These are phyloP conservation scores for Cladosporium sp. DNA, from an alignment of 2,329 filamentous ascomycete species.

Conservation along the genomic window DNA sequence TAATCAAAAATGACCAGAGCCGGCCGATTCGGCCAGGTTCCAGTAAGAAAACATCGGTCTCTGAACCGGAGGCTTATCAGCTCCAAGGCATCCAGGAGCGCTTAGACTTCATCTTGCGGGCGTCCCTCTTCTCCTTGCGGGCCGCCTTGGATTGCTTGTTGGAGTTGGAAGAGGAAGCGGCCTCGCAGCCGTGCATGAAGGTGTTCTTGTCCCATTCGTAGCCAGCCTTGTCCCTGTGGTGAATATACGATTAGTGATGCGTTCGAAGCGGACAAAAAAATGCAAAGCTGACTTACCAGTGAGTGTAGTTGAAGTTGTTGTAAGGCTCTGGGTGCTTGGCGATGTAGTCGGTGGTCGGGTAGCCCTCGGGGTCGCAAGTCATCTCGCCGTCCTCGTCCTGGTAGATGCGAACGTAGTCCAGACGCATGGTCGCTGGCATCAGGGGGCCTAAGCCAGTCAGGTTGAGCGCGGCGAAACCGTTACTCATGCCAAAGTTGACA, in stretches of 20 bases:
- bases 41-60: background rate
- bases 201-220: slow-evolving; percentile 40
- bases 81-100: slow-evolving; percentile 17
- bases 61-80: background rate
- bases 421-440: slow-evolving; percentile 54
- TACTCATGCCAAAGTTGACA: slow-evolving; percentile 50
- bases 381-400: slow-evolving; percentile 43
- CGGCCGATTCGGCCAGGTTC: too few species aligned
- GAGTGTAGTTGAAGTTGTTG: slow-evolving; percentile 46
- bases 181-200: slow-evolving; percentile 36
- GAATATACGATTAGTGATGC: background rate
- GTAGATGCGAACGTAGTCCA: slow-evolving; percentile 52
- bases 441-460: slow-evolving; percentile 48
- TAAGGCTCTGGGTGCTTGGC: slow-evolving; percentile 42
- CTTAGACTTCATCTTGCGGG: slow-evolving; percentile 12
- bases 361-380: slow-evolving; percentile 51
- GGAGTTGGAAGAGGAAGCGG: slow-evolving; percentile 2
- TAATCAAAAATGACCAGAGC: too few species aligned
- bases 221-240: slow-evolving; percentile 22
- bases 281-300: slow-evolving; percentile 28
- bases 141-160: slow-evolving; percentile 11
- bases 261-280: too few species aligned
- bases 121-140: slow-evolving; percentile 13
- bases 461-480: slow-evolving; percentile 58
- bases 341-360: slow-evolving; percentile 48